phyloP scores from a whole-genome alignment of 176 grass and related monocot genomes.

The Elymus sibiricus region DNA sequence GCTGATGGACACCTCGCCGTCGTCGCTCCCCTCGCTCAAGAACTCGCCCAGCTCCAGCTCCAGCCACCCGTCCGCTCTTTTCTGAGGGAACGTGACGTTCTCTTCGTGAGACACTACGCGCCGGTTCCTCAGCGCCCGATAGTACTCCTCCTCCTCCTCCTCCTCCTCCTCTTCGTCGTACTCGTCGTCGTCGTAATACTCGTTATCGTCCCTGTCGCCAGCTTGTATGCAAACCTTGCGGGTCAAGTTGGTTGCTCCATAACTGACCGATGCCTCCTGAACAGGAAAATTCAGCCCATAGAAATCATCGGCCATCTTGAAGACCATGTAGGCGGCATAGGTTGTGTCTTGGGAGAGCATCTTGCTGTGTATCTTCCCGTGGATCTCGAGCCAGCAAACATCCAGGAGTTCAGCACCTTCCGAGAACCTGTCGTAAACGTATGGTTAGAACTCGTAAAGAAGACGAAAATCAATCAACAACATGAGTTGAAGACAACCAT shows the following conservation, averaged over 20 bases:
- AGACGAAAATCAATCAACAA: neutral
- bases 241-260: neutral
- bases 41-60: conserved; percentile 67
- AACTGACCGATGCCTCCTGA: conserved; percentile 18
- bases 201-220: neutral
- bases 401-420: neutral
- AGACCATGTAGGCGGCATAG: conserved; percentile 53
- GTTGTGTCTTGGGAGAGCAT: conserved; percentile 40
- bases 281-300: neutral
- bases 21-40: conserved; percentile 28
- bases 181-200: too few species aligned
- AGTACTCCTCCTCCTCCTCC: too few species aligned
- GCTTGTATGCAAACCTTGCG: conserved; percentile 26
- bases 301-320: neutral
- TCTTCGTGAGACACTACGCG: neutral
- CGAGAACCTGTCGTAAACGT: neutral
- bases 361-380: conserved; percentile 41
- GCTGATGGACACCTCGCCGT: conserved; percentile 47
- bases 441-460: neutral
- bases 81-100: neutral
- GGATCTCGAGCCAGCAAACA: neutral
- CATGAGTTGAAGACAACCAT: neutral
- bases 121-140: neutral
- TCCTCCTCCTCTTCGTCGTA: neutral
- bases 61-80: conserved; percentile 49